Evolutionary conservation across 768 basidiomycete genomes (phyloP).

Genomic region (Boletellus sp.): DNA sequence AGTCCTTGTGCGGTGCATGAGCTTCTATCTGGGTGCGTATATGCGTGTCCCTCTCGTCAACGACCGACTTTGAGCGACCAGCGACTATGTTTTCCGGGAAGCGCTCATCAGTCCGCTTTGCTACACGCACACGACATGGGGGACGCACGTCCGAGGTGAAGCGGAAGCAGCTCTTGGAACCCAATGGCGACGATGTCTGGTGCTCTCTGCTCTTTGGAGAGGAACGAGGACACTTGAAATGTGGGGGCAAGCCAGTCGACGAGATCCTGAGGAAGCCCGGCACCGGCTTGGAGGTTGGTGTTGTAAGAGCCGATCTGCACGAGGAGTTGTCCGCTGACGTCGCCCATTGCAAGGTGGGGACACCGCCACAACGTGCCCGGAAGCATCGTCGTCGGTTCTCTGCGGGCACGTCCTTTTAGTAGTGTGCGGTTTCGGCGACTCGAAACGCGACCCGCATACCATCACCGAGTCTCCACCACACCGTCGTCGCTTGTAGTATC

Average conservation of each 20-base stretch:
- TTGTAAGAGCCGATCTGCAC: conserved; percentile 90
- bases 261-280: conserved; percentile 76
- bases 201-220: conserved; percentile 56
- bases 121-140: background rate
- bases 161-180: conserved; percentile 89
- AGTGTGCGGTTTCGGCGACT: too few species aligned
- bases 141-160: conserved; percentile 79
- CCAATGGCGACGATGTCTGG: conserved; percentile 90
- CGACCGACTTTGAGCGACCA: conserved; percentile 67
- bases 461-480: too few species aligned
- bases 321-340: conserved; percentile 38
- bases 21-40: conserved; percentile 73
- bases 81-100: conserved; percentile 49
- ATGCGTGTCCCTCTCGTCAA: conserved; percentile 64
- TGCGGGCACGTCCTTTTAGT: too few species aligned
- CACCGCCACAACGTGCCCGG: too few species aligned
- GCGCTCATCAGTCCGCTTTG: conserved; percentile 1
- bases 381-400: too few species aligned
- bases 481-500: conserved; percentile 16
- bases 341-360: conserved; percentile 5
- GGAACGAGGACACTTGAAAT: conserved; percentile 68
- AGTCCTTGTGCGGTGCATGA: conserved; percentile 67
- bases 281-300: conserved; percentile 78
- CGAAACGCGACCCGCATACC: too few species aligned
- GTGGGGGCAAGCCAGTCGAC: conserved; percentile 91